Percentiles rank a stretch among this genome's conserved stretches.
Conservation (phyloP, 2,329 filamentous ascomycete genomes). For the Hypoxylon sp. region DNA sequence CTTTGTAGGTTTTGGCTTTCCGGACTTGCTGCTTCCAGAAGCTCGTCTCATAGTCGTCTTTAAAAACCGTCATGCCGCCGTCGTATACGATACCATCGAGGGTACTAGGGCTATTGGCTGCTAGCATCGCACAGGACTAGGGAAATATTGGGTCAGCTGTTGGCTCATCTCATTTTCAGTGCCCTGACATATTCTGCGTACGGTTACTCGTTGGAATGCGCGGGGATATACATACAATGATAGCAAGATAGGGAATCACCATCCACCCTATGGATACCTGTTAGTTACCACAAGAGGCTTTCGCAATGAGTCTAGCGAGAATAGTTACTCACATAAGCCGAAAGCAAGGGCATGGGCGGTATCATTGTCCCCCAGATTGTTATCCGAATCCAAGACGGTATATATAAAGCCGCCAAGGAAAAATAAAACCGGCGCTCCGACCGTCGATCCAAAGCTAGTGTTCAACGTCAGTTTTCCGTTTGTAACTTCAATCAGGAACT, state of each 20-base stretch:
- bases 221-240: slow-evolving; percentile 42
- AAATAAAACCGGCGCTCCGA: slow-evolving; percentile 52
- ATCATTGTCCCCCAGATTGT: slow-evolving; percentile 52
- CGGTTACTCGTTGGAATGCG: not conserved
- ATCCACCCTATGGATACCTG: slow-evolving; percentile 52
- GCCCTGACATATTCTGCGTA: not conserved
- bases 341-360: slow-evolving; percentile 54
- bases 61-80: slow-evolving; percentile 42
- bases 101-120: slow-evolving; percentile 51
- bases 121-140: slow-evolving; percentile 54
- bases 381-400: slow-evolving; percentile 51
- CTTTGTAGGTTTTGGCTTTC: slow-evolving; percentile 30
- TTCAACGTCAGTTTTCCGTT: slow-evolving; percentile 6
- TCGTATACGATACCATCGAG: slow-evolving; percentile 54
- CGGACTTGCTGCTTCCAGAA: slow-evolving; percentile 44
- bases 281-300: slow-evolving; percentile 11
- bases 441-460: slow-evolving; percentile 51
- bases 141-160: slow-evolving; percentile 7
- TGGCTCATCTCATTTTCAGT: not conserved
- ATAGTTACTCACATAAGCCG: slow-evolving; percentile 52
- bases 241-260: slow-evolving; percentile 54
- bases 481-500: not conserved
- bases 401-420: slow-evolving; percentile 54
- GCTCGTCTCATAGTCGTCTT: slow-evolving; percentile 44
- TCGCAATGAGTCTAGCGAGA: too few relatives aligned